phyloP scores from a whole-genome alignment of 768 basidiomycete genomes.

The Dictyophora rubrovolvata region DNA sequence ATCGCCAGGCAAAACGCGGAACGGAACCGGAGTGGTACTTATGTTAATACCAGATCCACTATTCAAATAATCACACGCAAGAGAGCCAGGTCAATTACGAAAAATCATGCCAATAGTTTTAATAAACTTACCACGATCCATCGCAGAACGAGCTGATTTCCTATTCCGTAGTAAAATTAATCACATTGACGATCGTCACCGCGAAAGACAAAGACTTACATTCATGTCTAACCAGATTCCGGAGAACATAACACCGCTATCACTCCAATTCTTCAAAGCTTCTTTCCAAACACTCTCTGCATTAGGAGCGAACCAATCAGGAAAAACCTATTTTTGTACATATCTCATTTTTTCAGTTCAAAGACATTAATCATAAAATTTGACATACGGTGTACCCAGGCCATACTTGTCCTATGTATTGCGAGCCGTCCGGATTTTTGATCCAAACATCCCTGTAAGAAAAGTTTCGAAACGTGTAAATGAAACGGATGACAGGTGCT shows the following conservation, averaged over 20 bases:
- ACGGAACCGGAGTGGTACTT: constrained; percentile 42
- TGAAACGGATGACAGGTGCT: constrained; percentile 13
- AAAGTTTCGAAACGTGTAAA: background rate
- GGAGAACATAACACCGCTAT: constrained; percentile 43
- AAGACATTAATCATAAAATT: background rate
- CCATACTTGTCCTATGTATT: constrained; percentile 71
- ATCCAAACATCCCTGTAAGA: constrained; percentile 51
- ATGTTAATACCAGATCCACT: constrained; percentile 51
- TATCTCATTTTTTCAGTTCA: background rate
- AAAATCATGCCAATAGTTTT: background rate
- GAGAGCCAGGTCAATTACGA: background rate
- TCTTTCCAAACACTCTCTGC: constrained; percentile 53
- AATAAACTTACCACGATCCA: constrained; percentile 38
- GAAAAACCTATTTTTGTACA: constrained; percentile 33
- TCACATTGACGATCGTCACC: background rate
- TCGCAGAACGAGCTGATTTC: constrained; percentile 57
- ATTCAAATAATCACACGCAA: constrained; percentile 7
- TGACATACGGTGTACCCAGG: constrained; percentile 55
- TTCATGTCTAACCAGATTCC: constrained; percentile 70
- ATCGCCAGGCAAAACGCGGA: constrained; percentile 43
- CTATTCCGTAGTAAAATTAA: background rate
- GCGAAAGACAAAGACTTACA: background rate
- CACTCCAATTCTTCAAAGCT: constrained; percentile 44
- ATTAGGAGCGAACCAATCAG: constrained; percentile 50
- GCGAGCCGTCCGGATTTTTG: constrained; percentile 62